phyloP scores from a whole-genome alignment of 2,329 filamentous ascomycete species.

The Ophiostoma perfectum region DNA sequence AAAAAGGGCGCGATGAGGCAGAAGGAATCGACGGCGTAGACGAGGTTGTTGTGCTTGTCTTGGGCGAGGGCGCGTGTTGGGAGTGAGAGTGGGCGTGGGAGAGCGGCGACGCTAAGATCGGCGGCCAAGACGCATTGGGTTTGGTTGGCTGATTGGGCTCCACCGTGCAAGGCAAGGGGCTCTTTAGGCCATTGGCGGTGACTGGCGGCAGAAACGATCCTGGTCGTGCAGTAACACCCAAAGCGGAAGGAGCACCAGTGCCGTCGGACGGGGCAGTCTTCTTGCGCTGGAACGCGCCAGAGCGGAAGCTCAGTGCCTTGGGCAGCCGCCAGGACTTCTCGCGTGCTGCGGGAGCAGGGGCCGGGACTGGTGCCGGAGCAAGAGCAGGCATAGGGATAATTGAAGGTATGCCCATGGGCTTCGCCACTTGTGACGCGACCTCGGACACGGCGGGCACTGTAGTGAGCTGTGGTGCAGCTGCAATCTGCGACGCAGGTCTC shows the following conservation, averaged over 20 bases:
- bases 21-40: background rate
- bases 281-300: background rate
- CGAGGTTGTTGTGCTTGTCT: background rate
- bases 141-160: constrained; percentile 19
- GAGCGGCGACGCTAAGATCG: constrained; percentile 18
- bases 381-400: background rate
- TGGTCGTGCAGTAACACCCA: background rate
- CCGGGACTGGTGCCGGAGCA: background rate
- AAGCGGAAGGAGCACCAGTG: constrained; percentile 1
- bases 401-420: background rate
- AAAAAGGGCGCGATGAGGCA: background rate
- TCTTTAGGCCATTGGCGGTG: background rate
- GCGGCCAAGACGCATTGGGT: constrained; percentile 22
- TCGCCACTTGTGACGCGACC: background rate
- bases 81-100: background rate
- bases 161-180: constrained; percentile 5
- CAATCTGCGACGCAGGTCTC: background rate
- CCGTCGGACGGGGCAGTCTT: background rate
- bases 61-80: background rate
- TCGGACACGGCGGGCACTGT: background rate
- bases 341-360: background rate
- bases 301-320: background rate
- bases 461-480: background rate
- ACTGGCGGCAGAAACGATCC: background rate
- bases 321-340: background rate